These are phyloP conservation scores for Auriscalpium microsporum DNA, from an alignment of 768 basidiomycete species.

Conservation along the genomic window DNA sequence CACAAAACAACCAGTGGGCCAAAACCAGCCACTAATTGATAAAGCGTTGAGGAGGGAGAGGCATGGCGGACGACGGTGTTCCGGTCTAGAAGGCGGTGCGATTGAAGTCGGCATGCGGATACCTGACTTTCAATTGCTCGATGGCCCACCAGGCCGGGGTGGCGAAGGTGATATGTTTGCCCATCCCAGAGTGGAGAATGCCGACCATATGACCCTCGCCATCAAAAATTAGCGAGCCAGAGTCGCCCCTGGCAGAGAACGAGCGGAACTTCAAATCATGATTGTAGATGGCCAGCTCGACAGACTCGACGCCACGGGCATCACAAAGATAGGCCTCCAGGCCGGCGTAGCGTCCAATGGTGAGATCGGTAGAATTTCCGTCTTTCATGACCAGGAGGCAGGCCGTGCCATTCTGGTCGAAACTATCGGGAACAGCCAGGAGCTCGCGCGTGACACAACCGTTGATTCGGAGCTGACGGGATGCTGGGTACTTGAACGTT, in stretches of 20 bases:
- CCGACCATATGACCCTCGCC: slow-evolving; percentile 21
- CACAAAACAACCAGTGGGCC: no score
- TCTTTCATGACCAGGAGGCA: slow-evolving; percentile 27
- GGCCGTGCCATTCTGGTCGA: slow-evolving; percentile 22
- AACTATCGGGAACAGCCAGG: slow-evolving; percentile 20
- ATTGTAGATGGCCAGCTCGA: slow-evolving; percentile 29
- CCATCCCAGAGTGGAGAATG: slow-evolving; percentile 20
- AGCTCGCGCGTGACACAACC: slow-evolving; percentile 12
- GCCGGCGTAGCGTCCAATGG: slow-evolving; percentile 28
- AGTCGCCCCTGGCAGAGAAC: slow-evolving; percentile 34
- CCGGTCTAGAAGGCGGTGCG: slow-evolving; percentile 6
- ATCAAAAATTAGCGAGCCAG: slow-evolving; percentile 31
- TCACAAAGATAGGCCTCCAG: slow-evolving; percentile 26
- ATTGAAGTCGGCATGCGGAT: slow-evolving; percentile 17
- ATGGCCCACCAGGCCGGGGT: slow-evolving; percentile 20
- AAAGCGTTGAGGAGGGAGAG: not conserved
- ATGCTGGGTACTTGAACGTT: not conserved
- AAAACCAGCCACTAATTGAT: no score
- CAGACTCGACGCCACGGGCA: slow-evolving; percentile 19
- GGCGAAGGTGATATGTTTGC: slow-evolving; percentile 19
- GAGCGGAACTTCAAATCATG: slow-evolving; percentile 17
- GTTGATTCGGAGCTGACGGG: slow-evolving; percentile 4
- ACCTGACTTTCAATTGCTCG: slow-evolving; percentile 18
- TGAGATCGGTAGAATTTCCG: slow-evolving; percentile 29
- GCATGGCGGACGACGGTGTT: not conserved